phyloP scores from a whole-genome alignment of 768 basidiomycete species.

The Rhodotorula sphaerocarpa region DNA sequence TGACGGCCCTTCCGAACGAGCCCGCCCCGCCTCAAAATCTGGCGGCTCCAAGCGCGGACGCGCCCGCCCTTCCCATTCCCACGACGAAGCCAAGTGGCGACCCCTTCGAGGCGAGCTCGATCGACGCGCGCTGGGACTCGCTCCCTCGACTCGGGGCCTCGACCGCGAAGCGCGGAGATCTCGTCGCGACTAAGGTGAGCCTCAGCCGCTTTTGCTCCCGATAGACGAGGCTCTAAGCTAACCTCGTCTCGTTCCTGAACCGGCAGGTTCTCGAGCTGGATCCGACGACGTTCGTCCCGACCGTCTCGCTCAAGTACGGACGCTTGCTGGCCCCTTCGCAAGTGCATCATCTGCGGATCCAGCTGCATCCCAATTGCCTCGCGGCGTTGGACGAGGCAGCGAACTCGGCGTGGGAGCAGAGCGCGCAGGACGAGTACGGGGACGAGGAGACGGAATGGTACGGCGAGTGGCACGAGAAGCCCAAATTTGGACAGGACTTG shows the following conservation, averaged over 20 bases:
- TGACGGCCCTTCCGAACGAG: too few species aligned
- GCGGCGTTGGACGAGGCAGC: not conserved
- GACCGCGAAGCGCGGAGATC: not conserved
- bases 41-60: too few species aligned
- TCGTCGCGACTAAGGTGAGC: constrained; percentile 30
- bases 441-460: not conserved
- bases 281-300: constrained; percentile 23
- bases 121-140: not conserved
- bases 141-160: not conserved
- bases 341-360: constrained; percentile 6
- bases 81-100: too few species aligned
- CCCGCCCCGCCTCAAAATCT: too few species aligned
- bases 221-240: not conserved
- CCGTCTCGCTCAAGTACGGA: constrained; percentile 34
- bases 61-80: too few species aligned
- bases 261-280: constrained; percentile 37
- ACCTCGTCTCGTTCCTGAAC: too few species aligned
- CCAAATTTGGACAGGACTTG: constrained; percentile 21
- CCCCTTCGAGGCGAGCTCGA: too few species aligned
- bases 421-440: not conserved
- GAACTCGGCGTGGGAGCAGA: too few species aligned
- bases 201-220: not conserved
- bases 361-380: constrained; percentile 29
- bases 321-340: constrained; percentile 1
- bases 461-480: constrained; percentile 1